phyloP scores from a whole-genome alignment of 2,329 filamentous ascomycete genomes.

The Aspergillus caelatus region DNA sequence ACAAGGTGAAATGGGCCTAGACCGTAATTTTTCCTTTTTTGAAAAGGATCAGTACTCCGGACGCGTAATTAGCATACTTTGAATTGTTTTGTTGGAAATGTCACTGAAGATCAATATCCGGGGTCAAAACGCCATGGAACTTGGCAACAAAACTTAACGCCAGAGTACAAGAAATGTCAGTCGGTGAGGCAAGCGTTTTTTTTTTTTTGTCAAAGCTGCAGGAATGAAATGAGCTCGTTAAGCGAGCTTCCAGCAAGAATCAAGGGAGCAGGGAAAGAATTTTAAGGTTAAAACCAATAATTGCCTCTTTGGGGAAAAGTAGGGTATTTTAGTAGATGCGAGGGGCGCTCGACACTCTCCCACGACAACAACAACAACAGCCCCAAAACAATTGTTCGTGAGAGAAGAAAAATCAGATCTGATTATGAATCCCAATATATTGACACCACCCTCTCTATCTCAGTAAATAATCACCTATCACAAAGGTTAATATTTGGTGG shows the following conservation, averaged over 20 bases:
- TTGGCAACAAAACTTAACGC: not conserved
- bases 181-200: not conserved
- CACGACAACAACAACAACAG: not conserved
- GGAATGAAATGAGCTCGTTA: not conserved
- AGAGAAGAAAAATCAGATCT: not conserved
- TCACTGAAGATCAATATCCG: not conserved
- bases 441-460: not conserved
- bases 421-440: not conserved
- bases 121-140: not conserved
- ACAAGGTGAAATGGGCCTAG: not conserved
- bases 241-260: not conserved
- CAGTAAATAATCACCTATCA: not conserved
- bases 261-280: not conserved
- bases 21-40: not conserved
- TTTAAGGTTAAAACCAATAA: not conserved
- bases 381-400: not conserved
- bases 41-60: not conserved
- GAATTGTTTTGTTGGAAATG: not conserved
- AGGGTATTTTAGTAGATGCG: not conserved
- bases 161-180: not conserved
- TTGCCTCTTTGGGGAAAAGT: not conserved
- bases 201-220: not conserved
- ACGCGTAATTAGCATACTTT: not conserved
- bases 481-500: not conserved
- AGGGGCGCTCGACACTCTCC: not conserved